Base-by-base conservation (phyloP, 345 rosid genomes). In the Dipteronia dyeriana region DNA sequence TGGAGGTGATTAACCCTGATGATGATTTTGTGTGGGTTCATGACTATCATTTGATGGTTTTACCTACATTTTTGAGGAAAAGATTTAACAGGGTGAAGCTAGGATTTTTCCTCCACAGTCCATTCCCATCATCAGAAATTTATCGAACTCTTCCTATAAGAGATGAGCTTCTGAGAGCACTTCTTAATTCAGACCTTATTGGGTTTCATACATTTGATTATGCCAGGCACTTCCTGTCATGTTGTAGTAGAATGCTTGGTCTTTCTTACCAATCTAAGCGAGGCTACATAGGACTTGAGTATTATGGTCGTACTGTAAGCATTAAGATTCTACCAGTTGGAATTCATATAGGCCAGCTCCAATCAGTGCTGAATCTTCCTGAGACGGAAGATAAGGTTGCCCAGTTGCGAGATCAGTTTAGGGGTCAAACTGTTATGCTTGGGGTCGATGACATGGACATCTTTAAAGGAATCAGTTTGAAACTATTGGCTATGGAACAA, bases 381-480 rank as follows among this genome's bases (percentile, higher is more conserved):
- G 95, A 94, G 85, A 92, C 97, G 23, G 91, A 81, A 67, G 78
- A 85, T 23, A 93, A 86, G 85, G 90, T 92, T 70, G 82, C 88
- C 22, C 88, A 92, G 87, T 85, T 94, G 5, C 87, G 78, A 65
- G 85, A 87, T 53, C 92, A 71, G 84, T 94, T 92, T 83, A 76
- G 73, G 76, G 84, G 84, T 77, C 87, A 86, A 73, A 90, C 87
- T 31, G 93, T 94, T 59, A 68, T 94, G 87, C 94, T 94, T 0
- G 97, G 98, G 60, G 98, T 94, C 0, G 98, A 94, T 81, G 98
- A 94, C 81, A 94, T 94, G 98, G 98, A 94, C 86, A 91, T 94
- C 63, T 94, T 94, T 61, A 94, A 94, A 80, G 98, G 97, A 73
- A 92, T 94, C 76, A 94, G 97, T 80, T 83, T 94, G 83, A 94